Conservation (phyloP, 1,284 basidiomycete genomes). For the Sanghuangporus baumii region DNA sequence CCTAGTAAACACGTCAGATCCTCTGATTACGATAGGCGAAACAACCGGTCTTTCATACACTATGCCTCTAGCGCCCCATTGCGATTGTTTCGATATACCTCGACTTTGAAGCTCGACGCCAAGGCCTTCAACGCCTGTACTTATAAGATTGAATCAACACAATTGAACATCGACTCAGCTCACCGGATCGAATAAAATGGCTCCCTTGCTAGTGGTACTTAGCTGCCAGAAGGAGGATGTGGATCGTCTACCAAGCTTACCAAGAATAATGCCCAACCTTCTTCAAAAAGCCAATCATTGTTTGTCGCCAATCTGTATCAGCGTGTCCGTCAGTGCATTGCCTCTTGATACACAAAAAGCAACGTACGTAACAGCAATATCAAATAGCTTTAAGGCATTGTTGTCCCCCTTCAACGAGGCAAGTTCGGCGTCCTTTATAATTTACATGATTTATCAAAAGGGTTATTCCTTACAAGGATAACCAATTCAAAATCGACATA, state of each 20-base stretch:
- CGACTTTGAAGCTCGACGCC: slow-evolving; percentile 60
- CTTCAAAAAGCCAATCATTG: slow-evolving; percentile 64
- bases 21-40: background rate
- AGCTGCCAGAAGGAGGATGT: background rate
- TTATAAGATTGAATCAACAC: background rate
- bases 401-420: slow-evolving; percentile 49
- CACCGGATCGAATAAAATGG: slow-evolving; percentile 58
- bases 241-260: slow-evolving; percentile 30
- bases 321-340: background rate
- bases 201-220: slow-evolving; percentile 49
- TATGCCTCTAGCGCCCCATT: slow-evolving; percentile 68
- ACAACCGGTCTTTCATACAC: slow-evolving; percentile 39
- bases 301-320: slow-evolving; percentile 48
- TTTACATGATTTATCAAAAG: background rate
- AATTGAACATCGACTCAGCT: background rate
- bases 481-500: slow-evolving; percentile 29
- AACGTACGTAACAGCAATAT: slow-evolving; percentile 56
- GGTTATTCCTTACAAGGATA: background rate
- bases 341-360: background rate
- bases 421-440: slow-evolving; percentile 55
- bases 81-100: slow-evolving; percentile 56
- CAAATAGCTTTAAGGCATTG: slow-evolving; percentile 59
- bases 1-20: slow-evolving; percentile 27
- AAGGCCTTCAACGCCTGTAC: slow-evolving; percentile 44
- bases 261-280: slow-evolving; percentile 61